These are phyloP conservation scores for Candida silvatica DNA, from an alignment of 805 yeast genomes.

Conservation along the genomic window DNA sequence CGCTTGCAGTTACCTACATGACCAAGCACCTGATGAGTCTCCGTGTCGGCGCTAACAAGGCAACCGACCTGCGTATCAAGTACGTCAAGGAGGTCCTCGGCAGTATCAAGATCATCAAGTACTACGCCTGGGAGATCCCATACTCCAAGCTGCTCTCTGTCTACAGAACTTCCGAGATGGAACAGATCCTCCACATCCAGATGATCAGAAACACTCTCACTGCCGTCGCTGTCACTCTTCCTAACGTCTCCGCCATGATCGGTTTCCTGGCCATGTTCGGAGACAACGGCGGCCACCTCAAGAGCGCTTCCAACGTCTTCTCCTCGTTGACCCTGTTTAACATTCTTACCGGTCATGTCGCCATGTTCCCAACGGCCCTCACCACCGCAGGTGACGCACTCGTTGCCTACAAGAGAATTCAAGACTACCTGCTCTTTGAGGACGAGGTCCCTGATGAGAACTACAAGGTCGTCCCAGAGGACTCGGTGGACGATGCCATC, in stretches of 20 bases:
- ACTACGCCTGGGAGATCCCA: constrained; percentile 87
- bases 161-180: constrained; percentile 56
- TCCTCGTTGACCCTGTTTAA: constrained; percentile 64
- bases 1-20: constrained; percentile 34
- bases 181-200: constrained; percentile 52
- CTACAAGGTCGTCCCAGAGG: constrained; percentile 7
- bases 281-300: constrained; percentile 21
- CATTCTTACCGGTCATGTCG: constrained; percentile 50
- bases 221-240: constrained; percentile 59
- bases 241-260: constrained; percentile 65
- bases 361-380: constrained; percentile 64
- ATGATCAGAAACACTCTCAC: constrained; percentile 52
- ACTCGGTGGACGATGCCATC: constrained; percentile 30
- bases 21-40: constrained; percentile 45
- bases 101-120: constrained; percentile 75
- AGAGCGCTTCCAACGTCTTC: constrained; percentile 56
- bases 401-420: constrained; percentile 51
- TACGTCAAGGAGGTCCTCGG: constrained; percentile 71
- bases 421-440: constrained; percentile 37
- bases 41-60: constrained; percentile 49
- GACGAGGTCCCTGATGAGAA: constrained; percentile 24
- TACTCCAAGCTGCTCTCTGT: constrained; percentile 48
- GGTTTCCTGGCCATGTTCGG: constrained; percentile 36
- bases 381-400: constrained; percentile 66
- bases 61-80: constrained; percentile 72